Evolutionary conservation across 257 asterid species (phyloP), one percentile per base, ranked within the genome.

Genomic region (Solanum pinnatisectum): DNA sequence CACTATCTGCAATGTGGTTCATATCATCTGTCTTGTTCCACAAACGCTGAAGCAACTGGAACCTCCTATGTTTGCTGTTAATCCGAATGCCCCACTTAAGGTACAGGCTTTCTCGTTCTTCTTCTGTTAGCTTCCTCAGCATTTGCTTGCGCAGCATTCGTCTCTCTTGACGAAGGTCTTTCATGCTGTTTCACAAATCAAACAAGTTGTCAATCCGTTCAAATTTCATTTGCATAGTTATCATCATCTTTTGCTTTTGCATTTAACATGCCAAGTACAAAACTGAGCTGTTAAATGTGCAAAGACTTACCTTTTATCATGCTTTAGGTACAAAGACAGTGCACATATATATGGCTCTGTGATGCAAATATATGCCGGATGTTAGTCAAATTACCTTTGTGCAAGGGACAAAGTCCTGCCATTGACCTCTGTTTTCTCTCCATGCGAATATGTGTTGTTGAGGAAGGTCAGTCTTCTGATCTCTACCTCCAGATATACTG

Each of bases 401-500:
- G 93, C 88, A 18, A 94, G 90, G 6, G 98, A 91, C 81, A 95
- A 85, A 32, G 88, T 76, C 35, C 87, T 92, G 32, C 97, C 98
- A 87, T 94, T 94, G 44, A 94, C 91, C n/a, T 89, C 72, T 82
- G 97, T 95, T 71, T 91, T 91, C 88, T 91, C 95, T 73, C 96
- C 95, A 25, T 84, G 90, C 27, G 95, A 87, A 90, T 94, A 96
- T 89, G 92, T 92, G 27, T 94, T 92, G 88, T 90, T 94, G 86
- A 96, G 93, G 92, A 92, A 97, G 76, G 88, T 89, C 93, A 96
- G 91, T 91, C 98, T 94, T 90, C 99, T 92, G 86, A 94, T 46
- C 88, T 97, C 99, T 1, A 97, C 98, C 93, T 94, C 96, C 91
- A 97, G 81, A 89, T 97, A 96, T 87, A 97, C 90, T 67, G 99